Evolutionary conservation across 257 asterid species (phyloP).

Genomic region (Thymus mandschuricus): DNA sequence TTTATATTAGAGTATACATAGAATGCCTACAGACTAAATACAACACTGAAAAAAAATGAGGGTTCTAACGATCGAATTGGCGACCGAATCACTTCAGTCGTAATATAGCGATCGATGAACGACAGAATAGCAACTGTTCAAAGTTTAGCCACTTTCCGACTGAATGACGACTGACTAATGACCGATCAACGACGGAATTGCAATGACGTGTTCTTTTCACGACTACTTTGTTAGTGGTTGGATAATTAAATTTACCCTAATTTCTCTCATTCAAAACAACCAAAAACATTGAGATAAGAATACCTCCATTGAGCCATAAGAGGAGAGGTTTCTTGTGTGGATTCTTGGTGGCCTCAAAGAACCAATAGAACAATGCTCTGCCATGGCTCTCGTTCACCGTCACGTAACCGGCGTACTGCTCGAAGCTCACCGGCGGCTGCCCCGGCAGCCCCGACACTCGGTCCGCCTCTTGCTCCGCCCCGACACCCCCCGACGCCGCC

Average conservation of each 20-base stretch:
- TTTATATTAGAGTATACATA: not conserved
- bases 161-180: too few species aligned
- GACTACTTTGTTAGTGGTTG: not conserved
- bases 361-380: constrained; percentile 86
- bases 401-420: constrained; percentile 75
- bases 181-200: too few species aligned
- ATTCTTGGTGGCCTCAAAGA: constrained; percentile 59
- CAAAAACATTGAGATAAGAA: not conserved
- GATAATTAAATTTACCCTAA: not conserved
- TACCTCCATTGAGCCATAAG: constrained; percentile 89
- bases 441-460: constrained; percentile 62
- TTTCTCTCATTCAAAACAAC: not conserved
- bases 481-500: not conserved
- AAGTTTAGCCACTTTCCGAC: too few species aligned
- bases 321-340: constrained; percentile 57
- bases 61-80: too few species aligned
- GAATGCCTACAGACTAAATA: too few species aligned
- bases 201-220: not conserved
- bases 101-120: too few species aligned
- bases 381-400: constrained; percentile 67
- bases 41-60: too few species aligned
- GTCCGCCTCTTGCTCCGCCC: constrained; percentile 55
- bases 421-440: constrained; percentile 65
- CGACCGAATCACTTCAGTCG: too few species aligned
- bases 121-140: too few species aligned